Percentiles rank a stretch among this genome's conserved stretches.
phyloP scores from a whole-genome alignment of 306 rosid genomes.

The Rosa chinensis region DNA sequence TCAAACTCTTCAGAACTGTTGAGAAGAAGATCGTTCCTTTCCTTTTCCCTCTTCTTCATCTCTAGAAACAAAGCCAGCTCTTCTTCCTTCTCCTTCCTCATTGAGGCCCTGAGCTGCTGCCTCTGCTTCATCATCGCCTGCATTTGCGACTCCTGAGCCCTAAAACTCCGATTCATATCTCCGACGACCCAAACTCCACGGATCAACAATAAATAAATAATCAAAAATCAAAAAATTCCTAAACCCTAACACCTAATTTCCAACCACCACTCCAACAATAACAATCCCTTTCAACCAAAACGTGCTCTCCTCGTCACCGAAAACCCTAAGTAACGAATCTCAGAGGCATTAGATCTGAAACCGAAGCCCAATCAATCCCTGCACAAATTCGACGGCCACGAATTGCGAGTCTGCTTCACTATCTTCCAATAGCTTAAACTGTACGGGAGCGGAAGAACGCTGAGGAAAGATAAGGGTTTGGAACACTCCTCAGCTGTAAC shows the following conservation, averaged over 20 bases:
- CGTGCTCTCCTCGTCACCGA: constrained; percentile 11
- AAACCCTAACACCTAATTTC: constrained; percentile 24
- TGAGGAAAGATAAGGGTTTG: constrained; percentile 4
- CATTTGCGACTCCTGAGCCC: constrained; percentile 79
- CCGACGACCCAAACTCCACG: constrained; percentile 31
- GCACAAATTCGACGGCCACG: constrained; percentile 9
- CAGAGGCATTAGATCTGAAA: constrained; percentile 38
- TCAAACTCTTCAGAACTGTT: constrained; percentile 69
- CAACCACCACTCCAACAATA: constrained; percentile 27
- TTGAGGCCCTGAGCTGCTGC: constrained; percentile 52
- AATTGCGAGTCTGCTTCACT: neutral
- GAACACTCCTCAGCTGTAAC: constrained; percentile 7
- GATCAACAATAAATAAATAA: constrained; percentile 11
- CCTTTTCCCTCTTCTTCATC: constrained; percentile 92
- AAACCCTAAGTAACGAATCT: constrained; percentile 25
- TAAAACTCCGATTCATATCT: constrained; percentile 88
- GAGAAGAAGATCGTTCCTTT: constrained; percentile 76
- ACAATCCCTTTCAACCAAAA: constrained; percentile 16
- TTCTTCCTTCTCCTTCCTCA: constrained; percentile 77
- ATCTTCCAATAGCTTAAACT: neutral
- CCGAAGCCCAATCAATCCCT: constrained; percentile 8
- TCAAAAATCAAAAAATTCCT: constrained; percentile 6
- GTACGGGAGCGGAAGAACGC: too few species aligned
- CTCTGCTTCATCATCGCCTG: constrained; percentile 61
- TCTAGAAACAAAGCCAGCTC: constrained; percentile 83